These are phyloP conservation scores for Cornus florida DNA, from an alignment of 148 eudicot genomes.

Conservation along the genomic window DNA sequence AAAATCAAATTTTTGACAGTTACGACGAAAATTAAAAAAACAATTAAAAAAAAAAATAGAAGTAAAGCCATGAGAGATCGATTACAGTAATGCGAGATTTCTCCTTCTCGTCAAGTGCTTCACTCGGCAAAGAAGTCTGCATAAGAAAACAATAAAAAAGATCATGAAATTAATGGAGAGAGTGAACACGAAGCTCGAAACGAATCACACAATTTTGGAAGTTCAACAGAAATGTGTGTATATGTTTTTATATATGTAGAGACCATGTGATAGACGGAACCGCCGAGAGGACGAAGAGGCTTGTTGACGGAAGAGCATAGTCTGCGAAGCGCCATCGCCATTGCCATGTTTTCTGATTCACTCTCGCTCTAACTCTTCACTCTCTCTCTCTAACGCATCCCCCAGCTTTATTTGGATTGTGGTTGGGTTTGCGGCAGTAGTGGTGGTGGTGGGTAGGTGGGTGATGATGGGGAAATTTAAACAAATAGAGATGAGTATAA, in stretches of 20 bases:
- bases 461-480: slow-evolving; percentile 1
- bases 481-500: neutral
- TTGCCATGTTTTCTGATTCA: slow-evolving; percentile 24
- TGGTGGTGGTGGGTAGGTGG: neutral
- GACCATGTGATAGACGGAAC: slow-evolving; percentile 48
- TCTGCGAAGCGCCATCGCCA: slow-evolving; percentile 74
- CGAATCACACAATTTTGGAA: neutral
- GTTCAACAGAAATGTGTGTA: neutral
- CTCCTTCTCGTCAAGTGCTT: slow-evolving; percentile 50
- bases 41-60: slow-evolving; percentile 4
- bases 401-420: neutral
- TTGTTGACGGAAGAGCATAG: slow-evolving; percentile 47
- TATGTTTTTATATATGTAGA: neutral
- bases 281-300: slow-evolving; percentile 40
- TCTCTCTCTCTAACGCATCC: slow-evolving; percentile 7
- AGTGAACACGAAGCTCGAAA: neutral
- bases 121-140: slow-evolving; percentile 61
- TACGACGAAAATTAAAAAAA: neutral
- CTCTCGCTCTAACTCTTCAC: slow-evolving; percentile 11
- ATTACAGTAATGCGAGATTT: slow-evolving; percentile 57
- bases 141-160: slow-evolving; percentile 9
- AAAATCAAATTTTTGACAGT: neutral
- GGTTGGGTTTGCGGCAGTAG: slow-evolving; percentile 1
- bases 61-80: slow-evolving; percentile 14
- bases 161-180: neutral